These are phyloP conservation scores for Pythium plurisporium DNA, from an alignment of 352 stramenopile species.

Conservation along the genomic window DNA sequence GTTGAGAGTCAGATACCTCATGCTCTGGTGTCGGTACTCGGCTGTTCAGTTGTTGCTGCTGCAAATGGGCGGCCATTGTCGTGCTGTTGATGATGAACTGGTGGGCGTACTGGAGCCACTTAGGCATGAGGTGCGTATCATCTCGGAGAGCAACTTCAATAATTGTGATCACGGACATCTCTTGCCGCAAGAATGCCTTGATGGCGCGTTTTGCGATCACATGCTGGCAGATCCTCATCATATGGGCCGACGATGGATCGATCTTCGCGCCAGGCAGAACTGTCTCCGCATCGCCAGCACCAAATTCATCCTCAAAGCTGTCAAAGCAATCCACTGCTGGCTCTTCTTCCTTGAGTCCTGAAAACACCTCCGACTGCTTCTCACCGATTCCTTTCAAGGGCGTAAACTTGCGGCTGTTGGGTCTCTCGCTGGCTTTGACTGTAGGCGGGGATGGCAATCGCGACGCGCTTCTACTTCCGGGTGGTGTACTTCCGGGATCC, in stretches of 20 bases:
- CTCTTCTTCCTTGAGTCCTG: constrained; percentile 4
- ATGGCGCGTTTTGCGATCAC: constrained; percentile 69
- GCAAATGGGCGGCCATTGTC: neutral
- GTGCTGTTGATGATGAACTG: neutral
- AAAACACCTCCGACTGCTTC: constrained; percentile 7
- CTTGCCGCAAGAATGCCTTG: constrained; percentile 53
- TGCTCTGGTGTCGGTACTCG: neutral
- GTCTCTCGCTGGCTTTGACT: neutral
- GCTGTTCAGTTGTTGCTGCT: neutral
- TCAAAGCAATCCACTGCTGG: constrained; percentile 6
- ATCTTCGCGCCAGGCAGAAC: constrained; percentile 24
- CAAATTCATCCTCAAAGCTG: constrained; percentile 16
- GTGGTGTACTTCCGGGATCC: neutral
- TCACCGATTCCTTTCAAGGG: constrained; percentile 40
- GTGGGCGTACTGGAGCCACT: constrained; percentile 7
- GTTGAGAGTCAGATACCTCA: neutral
- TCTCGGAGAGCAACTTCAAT: constrained; percentile 47
- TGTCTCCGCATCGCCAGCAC: constrained; percentile 3
- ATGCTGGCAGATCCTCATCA: constrained; percentile 68
- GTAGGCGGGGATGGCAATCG: neutral
- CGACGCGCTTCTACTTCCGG: neutral
- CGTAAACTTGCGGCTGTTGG: constrained; percentile 23
- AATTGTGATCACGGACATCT: constrained; percentile 57
- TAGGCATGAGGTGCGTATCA: constrained; percentile 34
- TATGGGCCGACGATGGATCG: constrained; percentile 49